Conservation (phyloP, 1,284 basidiomycete genomes). For the Athelia psychrophila region DNA sequence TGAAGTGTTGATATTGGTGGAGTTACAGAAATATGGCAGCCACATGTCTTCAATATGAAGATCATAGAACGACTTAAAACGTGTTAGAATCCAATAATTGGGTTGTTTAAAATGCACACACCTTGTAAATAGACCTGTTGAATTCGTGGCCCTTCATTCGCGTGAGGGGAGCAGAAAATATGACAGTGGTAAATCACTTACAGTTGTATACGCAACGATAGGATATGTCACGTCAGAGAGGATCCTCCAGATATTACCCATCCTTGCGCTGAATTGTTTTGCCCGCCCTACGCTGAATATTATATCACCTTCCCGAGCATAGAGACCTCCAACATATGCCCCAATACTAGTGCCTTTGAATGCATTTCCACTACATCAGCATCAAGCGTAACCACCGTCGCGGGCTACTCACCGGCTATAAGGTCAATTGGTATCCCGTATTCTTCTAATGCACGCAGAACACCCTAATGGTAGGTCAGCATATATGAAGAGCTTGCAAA, state of each 20-base stretch:
- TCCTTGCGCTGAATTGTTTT: slow-evolving; percentile 89
- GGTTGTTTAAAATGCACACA: slow-evolving; percentile 19
- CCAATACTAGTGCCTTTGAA: slow-evolving; percentile 82
- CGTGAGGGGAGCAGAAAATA: slow-evolving; percentile 7
- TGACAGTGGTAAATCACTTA: slow-evolving; percentile 38
- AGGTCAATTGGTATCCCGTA: slow-evolving; percentile 92
- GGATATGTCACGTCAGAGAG: slow-evolving; percentile 97
- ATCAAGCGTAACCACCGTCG: not conserved
- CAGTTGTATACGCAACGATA: slow-evolving; percentile 96
- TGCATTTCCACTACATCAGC: slow-evolving; percentile 5
- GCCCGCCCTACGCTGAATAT: slow-evolving; percentile 83
- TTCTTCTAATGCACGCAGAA: slow-evolving; percentile 91
- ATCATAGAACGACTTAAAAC: slow-evolving; percentile 76
- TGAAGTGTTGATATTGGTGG: slow-evolving; percentile 97
- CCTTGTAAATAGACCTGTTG: slow-evolving; percentile 83
- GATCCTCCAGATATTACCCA: slow-evolving; percentile 95
- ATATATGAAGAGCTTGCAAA: slow-evolving; percentile 8
- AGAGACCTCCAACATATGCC: slow-evolving; percentile 92
- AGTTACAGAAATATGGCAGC: slow-evolving; percentile 98
- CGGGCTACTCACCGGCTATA: slow-evolving; percentile 60
- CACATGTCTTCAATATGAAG: slow-evolving; percentile 99
- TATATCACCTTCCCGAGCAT: slow-evolving; percentile 91
- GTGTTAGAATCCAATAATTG: not conserved
- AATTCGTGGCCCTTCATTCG: slow-evolving; percentile 81
- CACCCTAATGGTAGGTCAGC: slow-evolving; percentile 49